Percentiles rank a stretch among this genome's conserved stretches.
Evolutionary conservation across 805 yeast genomes (phyloP).

Genomic region (Lachancea nothofagi): DNA sequence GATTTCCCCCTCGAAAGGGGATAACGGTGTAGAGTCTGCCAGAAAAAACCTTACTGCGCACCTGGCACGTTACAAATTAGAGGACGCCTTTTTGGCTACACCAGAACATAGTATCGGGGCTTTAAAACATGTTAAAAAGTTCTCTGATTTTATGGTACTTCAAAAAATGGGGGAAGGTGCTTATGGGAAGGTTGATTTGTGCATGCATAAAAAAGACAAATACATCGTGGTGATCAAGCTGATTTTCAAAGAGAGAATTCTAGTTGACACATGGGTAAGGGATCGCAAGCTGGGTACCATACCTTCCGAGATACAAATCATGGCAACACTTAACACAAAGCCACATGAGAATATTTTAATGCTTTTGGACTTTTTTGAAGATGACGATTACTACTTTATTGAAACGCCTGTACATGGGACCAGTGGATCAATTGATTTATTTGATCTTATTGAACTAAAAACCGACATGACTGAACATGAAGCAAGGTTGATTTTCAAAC

Average conservation of each 20-base stretch:
- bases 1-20: slow-evolving; percentile 10
- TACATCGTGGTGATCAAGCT: slow-evolving; percentile 78
- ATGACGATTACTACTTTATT: slow-evolving; percentile 78
- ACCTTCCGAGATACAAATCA: slow-evolving; percentile 92
- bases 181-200: slow-evolving; percentile 87
- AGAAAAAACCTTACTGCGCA: slow-evolving; percentile 5
- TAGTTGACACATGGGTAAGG: slow-evolving; percentile 96
- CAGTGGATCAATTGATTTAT: slow-evolving; percentile 82
- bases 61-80: slow-evolving; percentile 10
- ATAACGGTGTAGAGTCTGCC: slow-evolving; percentile 5
- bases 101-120: slow-evolving; percentile 48
- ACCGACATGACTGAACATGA: slow-evolving; percentile 76
- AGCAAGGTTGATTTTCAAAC: slow-evolving; percentile 71
- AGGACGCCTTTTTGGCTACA: slow-evolving; percentile 12
- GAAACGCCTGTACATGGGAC: slow-evolving; percentile 92
- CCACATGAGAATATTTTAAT: slow-evolving; percentile 88
- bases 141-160: slow-evolving; percentile 62
- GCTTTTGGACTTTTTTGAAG: slow-evolving; percentile 88
- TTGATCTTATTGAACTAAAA: slow-evolving; percentile 84
- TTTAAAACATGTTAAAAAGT: slow-evolving; percentile 61
- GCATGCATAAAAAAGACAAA: slow-evolving; percentile 56
- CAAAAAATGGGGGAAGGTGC: slow-evolving; percentile 94
- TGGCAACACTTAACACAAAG: slow-evolving; percentile 68
- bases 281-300: slow-evolving; percentile 88
- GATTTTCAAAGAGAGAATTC: slow-evolving; percentile 84